A percentile compares a stretch with the other conserved stretches of the same genome.
Conservation (phyloP, 805 yeast species). For the Schizosaccharomyces cryophilus region DNA sequence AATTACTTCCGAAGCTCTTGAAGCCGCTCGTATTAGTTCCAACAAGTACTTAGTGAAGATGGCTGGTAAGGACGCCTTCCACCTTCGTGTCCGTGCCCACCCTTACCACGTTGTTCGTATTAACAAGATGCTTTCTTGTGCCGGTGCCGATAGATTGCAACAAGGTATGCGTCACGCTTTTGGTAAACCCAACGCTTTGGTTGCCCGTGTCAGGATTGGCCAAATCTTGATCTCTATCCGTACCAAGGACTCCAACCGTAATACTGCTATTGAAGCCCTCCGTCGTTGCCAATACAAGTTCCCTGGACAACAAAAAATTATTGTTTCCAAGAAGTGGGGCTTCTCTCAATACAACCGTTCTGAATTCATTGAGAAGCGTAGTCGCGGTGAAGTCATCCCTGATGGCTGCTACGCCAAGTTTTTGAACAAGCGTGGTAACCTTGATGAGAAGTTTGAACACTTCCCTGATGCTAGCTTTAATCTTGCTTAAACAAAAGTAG, state of each 20-base stretch:
- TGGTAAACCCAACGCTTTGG: slow-evolving; percentile 99
- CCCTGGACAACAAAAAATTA: slow-evolving; percentile 99
- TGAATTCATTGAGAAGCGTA: slow-evolving; percentile 81
- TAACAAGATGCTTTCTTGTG: slow-evolving; percentile 99
- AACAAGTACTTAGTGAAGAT: slow-evolving; percentile 96
- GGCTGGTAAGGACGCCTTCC: slow-evolving; percentile 98
- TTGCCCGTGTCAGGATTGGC: slow-evolving; percentile 97
- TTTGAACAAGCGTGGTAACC: slow-evolving; percentile 87
- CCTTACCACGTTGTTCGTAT: slow-evolving; percentile 99
- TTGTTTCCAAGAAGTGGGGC: slow-evolving; percentile 99
- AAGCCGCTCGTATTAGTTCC: slow-evolving; percentile 99
- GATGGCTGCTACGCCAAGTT: slow-evolving; percentile 99
- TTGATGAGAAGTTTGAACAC: slow-evolving; percentile 27
- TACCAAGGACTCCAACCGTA: slow-evolving; percentile 96
- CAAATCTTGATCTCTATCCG: slow-evolving; percentile 95
- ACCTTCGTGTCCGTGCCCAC: slow-evolving; percentile 98
- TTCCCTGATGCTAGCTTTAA: slow-evolving; percentile 7
- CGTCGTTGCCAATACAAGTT: slow-evolving; percentile 99
- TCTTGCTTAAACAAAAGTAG: not conserved
- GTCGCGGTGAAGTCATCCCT: slow-evolving; percentile 94
- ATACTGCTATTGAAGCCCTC: slow-evolving; percentile 90
- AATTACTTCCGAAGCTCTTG: slow-evolving; percentile 97
- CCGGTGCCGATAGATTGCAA: slow-evolving; percentile 99
- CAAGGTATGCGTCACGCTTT: slow-evolving; percentile 99
- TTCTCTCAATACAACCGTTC: slow-evolving; percentile 98